These are phyloP conservation scores for Aleurites moluccanus DNA, from an alignment of 441 rosid genomes.

Conservation along the genomic window DNA sequence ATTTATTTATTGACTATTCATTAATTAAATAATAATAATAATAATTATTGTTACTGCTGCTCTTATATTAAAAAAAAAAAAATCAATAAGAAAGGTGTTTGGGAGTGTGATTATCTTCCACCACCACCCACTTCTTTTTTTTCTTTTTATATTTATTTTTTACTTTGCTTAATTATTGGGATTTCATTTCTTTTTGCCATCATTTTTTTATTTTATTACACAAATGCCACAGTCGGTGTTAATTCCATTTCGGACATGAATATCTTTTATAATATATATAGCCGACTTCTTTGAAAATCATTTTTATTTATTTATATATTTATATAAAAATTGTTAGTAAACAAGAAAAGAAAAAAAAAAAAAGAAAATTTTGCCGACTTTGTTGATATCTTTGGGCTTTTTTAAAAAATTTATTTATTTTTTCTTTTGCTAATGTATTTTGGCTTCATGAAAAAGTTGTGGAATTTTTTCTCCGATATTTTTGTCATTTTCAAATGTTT, in stretches of 20 bases:
- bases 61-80: background rate
- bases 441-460: background rate
- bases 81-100: background rate
- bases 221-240: slow-evolving; percentile 26
- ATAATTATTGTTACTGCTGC: too few species aligned
- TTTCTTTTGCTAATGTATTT: background rate
- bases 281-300: slow-evolving; percentile 27
- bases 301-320: background rate
- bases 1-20: too few species aligned
- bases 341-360: too few species aligned
- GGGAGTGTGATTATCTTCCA: background rate
- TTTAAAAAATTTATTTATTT: background rate
- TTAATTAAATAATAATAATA: too few species aligned
- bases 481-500: background rate
- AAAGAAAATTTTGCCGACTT: background rate
- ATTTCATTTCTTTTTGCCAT: background rate
- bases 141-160: background rate
- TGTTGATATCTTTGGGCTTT: background rate
- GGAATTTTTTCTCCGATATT: background rate
- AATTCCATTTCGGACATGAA: background rate
- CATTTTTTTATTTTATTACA: slow-evolving; percentile 10
- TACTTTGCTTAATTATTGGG: slow-evolving; percentile 13
- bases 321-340: accelerated
- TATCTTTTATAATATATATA: too few species aligned
- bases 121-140: background rate